Percentiles rank a stretch among this genome's conserved stretches.
phyloP scores from a whole-genome alignment of 495 filamentous ascomycete genomes.

The Schizothecium vesticola region DNA sequence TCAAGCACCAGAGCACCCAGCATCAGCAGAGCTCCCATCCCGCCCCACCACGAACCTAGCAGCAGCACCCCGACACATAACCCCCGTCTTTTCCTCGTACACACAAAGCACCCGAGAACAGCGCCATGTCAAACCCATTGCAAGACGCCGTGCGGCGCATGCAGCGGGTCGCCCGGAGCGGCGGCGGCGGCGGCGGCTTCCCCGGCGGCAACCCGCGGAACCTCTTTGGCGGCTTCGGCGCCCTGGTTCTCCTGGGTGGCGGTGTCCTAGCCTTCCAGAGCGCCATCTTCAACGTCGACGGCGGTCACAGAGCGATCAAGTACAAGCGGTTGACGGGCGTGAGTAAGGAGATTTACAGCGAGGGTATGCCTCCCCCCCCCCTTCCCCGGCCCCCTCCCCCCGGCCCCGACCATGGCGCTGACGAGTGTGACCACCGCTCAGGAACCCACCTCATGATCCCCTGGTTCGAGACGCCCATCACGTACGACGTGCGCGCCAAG shows the following conservation, averaged over 20 bases:
- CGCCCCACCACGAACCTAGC: no score
- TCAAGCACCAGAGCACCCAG: not conserved
- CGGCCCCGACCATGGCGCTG: not conserved
- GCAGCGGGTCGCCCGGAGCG: slow-evolving; percentile 20
- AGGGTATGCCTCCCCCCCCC: slow-evolving; percentile 58
- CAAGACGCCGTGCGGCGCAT: slow-evolving; percentile 38
- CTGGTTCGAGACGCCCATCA: slow-evolving; percentile 95
- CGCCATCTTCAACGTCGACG: slow-evolving; percentile 97
- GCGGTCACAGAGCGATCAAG: slow-evolving; percentile 98
- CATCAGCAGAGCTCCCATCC: no score
- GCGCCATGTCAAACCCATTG: slow-evolving; percentile 45
- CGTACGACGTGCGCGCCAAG: slow-evolving; percentile 96
- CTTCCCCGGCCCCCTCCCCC: not conserved
- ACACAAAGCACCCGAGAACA: slow-evolving; percentile 25
- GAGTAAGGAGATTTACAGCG: slow-evolving; percentile 88
- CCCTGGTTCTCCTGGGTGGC: slow-evolving; percentile 54
- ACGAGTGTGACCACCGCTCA: slow-evolving; percentile 29
- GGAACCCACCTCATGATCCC: slow-evolving; percentile 91
- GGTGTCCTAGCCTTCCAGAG: slow-evolving; percentile 65
- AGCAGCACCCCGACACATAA: not conserved
- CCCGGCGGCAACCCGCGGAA: slow-evolving; percentile 29
- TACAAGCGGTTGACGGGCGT: slow-evolving; percentile 93
- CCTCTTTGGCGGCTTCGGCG: slow-evolving; percentile 29
- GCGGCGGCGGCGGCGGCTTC: slow-evolving; percentile 32
- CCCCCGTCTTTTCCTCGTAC: not conserved